Base-by-base conservation (phyloP, 2,329 filamentous ascomycete genomes). In the Clonostachys rhizophaga region DNA sequence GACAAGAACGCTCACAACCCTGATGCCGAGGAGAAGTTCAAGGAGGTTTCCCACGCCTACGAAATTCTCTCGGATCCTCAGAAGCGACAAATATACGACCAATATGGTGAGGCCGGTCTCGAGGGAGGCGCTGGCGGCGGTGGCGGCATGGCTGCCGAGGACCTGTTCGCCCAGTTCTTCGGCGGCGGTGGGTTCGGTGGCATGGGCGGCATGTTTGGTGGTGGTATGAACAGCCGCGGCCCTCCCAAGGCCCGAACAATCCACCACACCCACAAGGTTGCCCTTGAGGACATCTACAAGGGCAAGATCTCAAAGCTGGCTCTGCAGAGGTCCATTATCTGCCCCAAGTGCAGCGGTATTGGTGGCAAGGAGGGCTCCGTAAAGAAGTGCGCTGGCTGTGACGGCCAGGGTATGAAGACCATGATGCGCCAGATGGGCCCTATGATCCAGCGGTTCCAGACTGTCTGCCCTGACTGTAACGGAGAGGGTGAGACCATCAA, bases 381-480 rank as follows among this genome's bases (percentile, higher is more conserved):
- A 55, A 92, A 91, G 75, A 89, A 87, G 61, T 99, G 94, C 71
- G 65, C 82, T 39, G 88, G 90, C 62, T 99, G 94, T 69, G 90
- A 95, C 61, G 94, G 94, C 55, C 83, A 87, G 54, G 94, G 94
- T 70, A 96, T 96, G 89, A 97, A 97, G 87, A 96, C 89, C 39
- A 97, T 99, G 92, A 96, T 99, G 94, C 88, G 95, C 66, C 94
- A 99, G 74, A 97, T 99, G 91, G 94, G 94, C 45, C 94, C 94
- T 50, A 99, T 99, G 94, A 97, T 99, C 59, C 95, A 99, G 75
- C 89, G 94, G 49, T 99, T 99, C 84, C 94, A 99, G 79, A 97
- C 92, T 33, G 91, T 96, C 59, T 99, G 94, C 81, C 89, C 91
- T 30, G 95, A 99, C 73, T 99, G 94, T 68, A 92, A 94, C 59